Percentiles rank a stretch among this genome's conserved stretches.
Conservation (phyloP, 2,329 filamentous ascomycete species). For the Calonectria pteridis region DNA sequence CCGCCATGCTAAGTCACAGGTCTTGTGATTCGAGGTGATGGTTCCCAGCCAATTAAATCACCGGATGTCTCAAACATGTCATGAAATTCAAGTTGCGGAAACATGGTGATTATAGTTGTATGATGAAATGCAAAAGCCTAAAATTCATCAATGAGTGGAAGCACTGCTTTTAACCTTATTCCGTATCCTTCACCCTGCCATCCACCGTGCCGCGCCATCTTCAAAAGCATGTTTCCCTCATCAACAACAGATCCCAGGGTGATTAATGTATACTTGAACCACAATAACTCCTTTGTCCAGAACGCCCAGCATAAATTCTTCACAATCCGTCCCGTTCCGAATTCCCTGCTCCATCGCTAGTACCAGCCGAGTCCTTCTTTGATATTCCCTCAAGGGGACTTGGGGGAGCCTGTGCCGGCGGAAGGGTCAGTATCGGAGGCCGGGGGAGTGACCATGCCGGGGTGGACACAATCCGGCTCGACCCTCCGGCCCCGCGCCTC, state of each 20-base stretch:
- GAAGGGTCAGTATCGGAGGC: background rate
- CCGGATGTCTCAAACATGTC: background rate
- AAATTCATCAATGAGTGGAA: background rate
- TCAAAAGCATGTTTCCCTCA: background rate
- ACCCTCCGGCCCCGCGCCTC: background rate
- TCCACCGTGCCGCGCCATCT: background rate
- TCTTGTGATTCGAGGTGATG: background rate
- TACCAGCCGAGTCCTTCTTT: too few relatives aligned
- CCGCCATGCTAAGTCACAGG: slow-evolving; percentile 1
- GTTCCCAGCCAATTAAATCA: background rate
- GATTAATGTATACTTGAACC: background rate
- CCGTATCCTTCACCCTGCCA: background rate
- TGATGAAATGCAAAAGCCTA: background rate
- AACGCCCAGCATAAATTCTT: background rate
- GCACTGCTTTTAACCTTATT: background rate
- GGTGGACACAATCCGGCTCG: background rate
- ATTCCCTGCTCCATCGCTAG: background rate
- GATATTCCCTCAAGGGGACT: background rate
- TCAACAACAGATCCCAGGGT: background rate
- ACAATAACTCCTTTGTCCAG: background rate
- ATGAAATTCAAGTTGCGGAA: background rate
- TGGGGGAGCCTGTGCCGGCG: background rate
- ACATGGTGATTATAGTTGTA: background rate
- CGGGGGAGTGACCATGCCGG: background rate
- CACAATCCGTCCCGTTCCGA: background rate